These are phyloP conservation scores for Cladosporium sp. DNA, from an alignment of 2,329 filamentous ascomycete genomes.

Conservation along the genomic window DNA sequence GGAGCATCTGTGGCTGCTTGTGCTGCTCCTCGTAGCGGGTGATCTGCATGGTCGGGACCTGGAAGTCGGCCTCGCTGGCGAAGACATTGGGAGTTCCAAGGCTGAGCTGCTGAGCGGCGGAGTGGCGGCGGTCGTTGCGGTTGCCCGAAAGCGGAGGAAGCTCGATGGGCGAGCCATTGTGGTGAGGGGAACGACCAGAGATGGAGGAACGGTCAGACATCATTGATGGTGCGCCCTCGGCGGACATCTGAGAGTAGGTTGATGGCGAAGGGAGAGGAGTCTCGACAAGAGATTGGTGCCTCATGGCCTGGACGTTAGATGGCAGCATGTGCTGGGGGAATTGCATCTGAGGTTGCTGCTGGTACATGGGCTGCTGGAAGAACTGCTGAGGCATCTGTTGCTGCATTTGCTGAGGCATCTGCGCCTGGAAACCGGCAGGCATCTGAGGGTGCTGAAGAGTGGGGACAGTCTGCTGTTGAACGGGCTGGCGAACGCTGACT, in stretches of 20 bases:
- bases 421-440: slow-evolving; percentile 11
- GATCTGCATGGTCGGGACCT: slow-evolving; percentile 35
- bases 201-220: slow-evolving; percentile 64
- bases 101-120: slow-evolving; percentile 38
- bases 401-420: slow-evolving; percentile 12
- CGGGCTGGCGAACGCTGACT: slow-evolving; percentile 36
- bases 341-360: slow-evolving; percentile 29
- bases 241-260: slow-evolving; percentile 63
- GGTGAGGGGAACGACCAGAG: slow-evolving; percentile 47
- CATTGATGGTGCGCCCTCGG: slow-evolving; percentile 67
- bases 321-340: slow-evolving; percentile 38
- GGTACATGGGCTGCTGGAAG: slow-evolving; percentile 24
- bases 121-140: slow-evolving; percentile 35
- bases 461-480: slow-evolving; percentile 22
- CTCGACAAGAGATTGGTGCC: slow-evolving; percentile 46
- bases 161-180: slow-evolving; percentile 50
- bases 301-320: slow-evolving; percentile 33
- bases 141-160: slow-evolving; percentile 42
- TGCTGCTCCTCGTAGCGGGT: slow-evolving; percentile 33
- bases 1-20: slow-evolving; percentile 37
- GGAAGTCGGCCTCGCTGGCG: slow-evolving; percentile 36
- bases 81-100: slow-evolving; percentile 41
- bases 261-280: slow-evolving; percentile 65
- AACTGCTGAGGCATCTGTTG: slow-evolving; percentile 25
- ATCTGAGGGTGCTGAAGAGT: slow-evolving; percentile 18